phyloP scores from a whole-genome alignment of 2,329 filamentous ascomycete species.

The Aspergillus fumigatiaffinis region DNA sequence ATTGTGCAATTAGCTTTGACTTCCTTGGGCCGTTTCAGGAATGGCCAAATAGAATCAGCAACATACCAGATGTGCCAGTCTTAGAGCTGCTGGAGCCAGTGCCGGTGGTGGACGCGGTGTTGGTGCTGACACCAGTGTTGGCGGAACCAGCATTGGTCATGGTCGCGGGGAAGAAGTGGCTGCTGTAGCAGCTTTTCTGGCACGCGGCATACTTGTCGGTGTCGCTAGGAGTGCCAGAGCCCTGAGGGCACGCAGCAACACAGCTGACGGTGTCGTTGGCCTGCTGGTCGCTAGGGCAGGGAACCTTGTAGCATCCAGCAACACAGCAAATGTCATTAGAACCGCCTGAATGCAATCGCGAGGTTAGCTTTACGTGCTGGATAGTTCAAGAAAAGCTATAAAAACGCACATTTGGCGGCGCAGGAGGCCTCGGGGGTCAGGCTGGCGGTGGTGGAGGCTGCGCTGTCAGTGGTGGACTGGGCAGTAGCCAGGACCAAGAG shows the following conservation, averaged over 20 bases:
- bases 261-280: constrained; percentile 51
- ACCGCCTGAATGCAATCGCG: constrained; percentile 30
- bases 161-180: constrained; percentile 43
- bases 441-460: constrained; percentile 30
- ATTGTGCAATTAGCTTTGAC: background rate
- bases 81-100: constrained; percentile 10
- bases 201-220: constrained; percentile 47
- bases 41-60: background rate
- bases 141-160: constrained; percentile 15
- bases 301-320: constrained; percentile 49
- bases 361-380: background rate
- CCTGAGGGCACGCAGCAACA: constrained; percentile 51
- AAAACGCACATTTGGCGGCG: constrained; percentile 32
- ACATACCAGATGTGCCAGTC: constrained; percentile 14
- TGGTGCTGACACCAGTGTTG: constrained; percentile 14
- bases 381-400: background rate
- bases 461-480: constrained; percentile 27
- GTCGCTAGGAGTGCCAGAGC: constrained; percentile 45
- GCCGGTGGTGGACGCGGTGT: constrained; percentile 9
- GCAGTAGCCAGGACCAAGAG: constrained; percentile 45
- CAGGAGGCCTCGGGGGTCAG: constrained; percentile 33
- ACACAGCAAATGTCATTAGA: constrained; percentile 48
- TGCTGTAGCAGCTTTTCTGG: constrained; percentile 48
- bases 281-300: constrained; percentile 49
- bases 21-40: background rate